Percentiles rank a stretch among this genome's conserved stretches.
Evolutionary conservation across 495 filamentous ascomycete genomes (phyloP).

Genomic region (Saxophila tyrrhenica): DNA sequence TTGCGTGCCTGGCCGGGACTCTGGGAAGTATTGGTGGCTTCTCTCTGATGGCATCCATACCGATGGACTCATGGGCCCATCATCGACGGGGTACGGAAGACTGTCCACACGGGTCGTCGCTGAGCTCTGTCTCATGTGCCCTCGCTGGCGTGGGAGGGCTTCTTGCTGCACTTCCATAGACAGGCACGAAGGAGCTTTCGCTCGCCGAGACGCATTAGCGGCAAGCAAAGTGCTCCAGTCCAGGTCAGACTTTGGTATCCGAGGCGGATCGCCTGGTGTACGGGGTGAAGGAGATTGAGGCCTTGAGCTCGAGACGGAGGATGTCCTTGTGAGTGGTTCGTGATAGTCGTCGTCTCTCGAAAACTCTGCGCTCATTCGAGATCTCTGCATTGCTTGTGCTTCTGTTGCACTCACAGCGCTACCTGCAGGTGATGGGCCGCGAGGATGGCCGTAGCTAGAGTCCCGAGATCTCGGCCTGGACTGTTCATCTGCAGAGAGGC

Average conservation of each 20-base stretch:
- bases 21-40: conserved; percentile 8
- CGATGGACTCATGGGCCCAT: conserved; percentile 3
- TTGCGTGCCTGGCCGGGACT: not conserved
- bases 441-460: not conserved
- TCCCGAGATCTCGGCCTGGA: conserved; percentile 9
- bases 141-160: not conserved
- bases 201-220: conserved; percentile 11
- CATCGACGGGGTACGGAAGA: conserved; percentile 16
- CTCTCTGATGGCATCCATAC: conserved; percentile 15
- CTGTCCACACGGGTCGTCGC: not conserved
- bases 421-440: not conserved
- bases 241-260: conserved; percentile 11
- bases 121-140: not conserved
- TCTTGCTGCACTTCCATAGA: conserved; percentile 11
- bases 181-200: conserved; percentile 17
- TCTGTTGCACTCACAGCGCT: not conserved
- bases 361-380: conserved; percentile 7
- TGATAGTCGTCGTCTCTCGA: not conserved
- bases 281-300: conserved; percentile 15
- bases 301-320: conserved; percentile 9
- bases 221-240: conserved; percentile 19
- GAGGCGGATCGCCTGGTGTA: conserved; percentile 5
- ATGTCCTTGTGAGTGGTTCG: conserved; percentile 2
- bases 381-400: not conserved
- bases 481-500: not conserved